Evolutionary conservation across 495 filamentous ascomycete species (phyloP), one percentile per base, ranked within the genome.

Genomic region (Penicillium daleae): DNA sequence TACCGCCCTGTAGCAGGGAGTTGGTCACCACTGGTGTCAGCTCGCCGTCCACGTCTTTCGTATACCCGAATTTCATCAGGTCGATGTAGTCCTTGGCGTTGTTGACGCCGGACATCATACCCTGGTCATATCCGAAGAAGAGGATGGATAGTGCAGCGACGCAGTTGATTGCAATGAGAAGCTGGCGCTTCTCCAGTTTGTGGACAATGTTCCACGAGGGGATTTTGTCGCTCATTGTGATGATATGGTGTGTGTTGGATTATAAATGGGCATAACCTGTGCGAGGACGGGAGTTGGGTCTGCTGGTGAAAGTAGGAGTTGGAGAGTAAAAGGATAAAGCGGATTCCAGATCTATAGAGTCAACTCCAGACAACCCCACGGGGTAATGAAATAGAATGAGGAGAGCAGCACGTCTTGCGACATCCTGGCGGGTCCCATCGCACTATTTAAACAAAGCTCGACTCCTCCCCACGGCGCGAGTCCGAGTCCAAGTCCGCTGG

Each of bases 71-170:
- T 35, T 80, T 79, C 88, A 91, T 90, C 13, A 84, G 75, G 10
- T 86, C 77, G 62, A 87, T 84, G 67, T 91, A 91, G 63, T 90
- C 73, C 37, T 83, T 79, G 32, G 85, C 78, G 51, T 83, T 86
- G 70, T 91, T 91, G 8, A 92, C 90, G 50, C 90, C 89, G 21
- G 86, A 84, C 87, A 91, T 92, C 82, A 92, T 85, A 59, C 89
- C 89, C 69, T 89, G 86, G 61, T 89, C 86, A 71, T 89, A 89
- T 56, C 84, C 85, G 49, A 86, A 85, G 76, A 86, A 87, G 61
- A 85, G 80, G 58, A 86, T 87, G 2, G 81, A 83, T 0, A 90
- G 68, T 2, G 78, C 87, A 5, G 87, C 87, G 24, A 89, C 77
- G 52, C 80, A 85, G 67, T 90, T 90, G 74, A 90, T 82, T 26